Conservation (phyloP, 352 stramenopile species). For the Halophytophthora polymorphica region DNA sequence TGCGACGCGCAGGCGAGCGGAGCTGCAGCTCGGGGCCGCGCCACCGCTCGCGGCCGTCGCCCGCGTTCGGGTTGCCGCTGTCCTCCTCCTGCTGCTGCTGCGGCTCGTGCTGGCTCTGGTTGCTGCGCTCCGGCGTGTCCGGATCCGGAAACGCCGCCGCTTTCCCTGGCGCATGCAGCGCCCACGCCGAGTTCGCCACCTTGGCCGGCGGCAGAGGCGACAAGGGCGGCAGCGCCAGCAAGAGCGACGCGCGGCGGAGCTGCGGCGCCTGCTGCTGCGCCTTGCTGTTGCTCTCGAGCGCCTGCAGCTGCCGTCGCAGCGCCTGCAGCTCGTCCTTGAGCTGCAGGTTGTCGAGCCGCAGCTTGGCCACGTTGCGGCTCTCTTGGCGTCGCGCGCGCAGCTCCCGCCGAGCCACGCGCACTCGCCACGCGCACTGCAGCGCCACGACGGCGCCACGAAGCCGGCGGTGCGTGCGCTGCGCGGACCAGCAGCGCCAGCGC, state of each 20-base stretch:
- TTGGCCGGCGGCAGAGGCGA: constrained; percentile 15
- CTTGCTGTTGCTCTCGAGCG: constrained; percentile 26
- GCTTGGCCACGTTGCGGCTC: constrained; percentile 68
- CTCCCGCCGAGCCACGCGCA: constrained; percentile 30
- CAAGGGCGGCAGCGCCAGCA: not conserved
- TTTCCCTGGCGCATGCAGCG: constrained; percentile 17
- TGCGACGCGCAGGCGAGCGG: constrained; percentile 29
- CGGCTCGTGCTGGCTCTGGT: constrained; percentile 23
- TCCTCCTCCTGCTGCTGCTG: constrained; percentile 20
- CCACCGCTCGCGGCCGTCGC: constrained; percentile 21
- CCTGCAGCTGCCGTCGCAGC: constrained; percentile 54
- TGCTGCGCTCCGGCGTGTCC: constrained; percentile 10
- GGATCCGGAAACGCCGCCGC: constrained; percentile 11
- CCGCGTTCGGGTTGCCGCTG: constrained; percentile 37
- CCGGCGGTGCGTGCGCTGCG: constrained; percentile 27
- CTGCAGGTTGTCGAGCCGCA: constrained; percentile 73
- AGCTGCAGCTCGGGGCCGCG: constrained; percentile 34
- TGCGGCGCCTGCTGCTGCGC: constrained; percentile 8
- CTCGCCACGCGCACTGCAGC: constrained; percentile 57
- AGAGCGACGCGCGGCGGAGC: constrained; percentile 2
- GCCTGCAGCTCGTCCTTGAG: constrained; percentile 60
- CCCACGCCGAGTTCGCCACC: constrained; percentile 7
- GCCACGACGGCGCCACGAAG: constrained; percentile 32
- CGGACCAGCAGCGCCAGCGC: constrained; percentile 33
- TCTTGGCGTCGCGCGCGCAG: constrained; percentile 53